Evolutionary conservation across 805 yeast genomes (phyloP).

Genomic region (Diddensiella santjacobensis): DNA sequence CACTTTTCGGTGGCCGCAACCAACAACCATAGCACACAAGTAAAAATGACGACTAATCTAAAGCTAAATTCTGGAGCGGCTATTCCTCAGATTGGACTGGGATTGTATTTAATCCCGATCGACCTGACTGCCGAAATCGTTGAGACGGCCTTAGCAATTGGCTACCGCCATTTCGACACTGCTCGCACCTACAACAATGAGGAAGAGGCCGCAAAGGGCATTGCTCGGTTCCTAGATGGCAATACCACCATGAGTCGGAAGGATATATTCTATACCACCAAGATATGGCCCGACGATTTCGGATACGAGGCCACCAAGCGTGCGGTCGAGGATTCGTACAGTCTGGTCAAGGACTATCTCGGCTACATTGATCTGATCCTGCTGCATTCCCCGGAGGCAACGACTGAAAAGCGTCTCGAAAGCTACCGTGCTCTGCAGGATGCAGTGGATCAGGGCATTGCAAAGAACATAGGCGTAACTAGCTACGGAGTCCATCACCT

Average conservation of each 20-base stretch:
- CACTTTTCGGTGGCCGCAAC: too few species aligned
- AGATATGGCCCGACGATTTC: slow-evolving; percentile 63
- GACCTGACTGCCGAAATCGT: slow-evolving; percentile 45
- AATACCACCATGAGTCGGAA: slow-evolving; percentile 56
- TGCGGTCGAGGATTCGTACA: slow-evolving; percentile 58
- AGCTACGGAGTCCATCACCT: slow-evolving; percentile 57
- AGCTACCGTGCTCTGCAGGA: slow-evolving; percentile 55
- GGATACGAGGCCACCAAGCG: slow-evolving; percentile 34
- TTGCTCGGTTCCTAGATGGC: slow-evolving; percentile 47
- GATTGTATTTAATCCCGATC: slow-evolving; percentile 51
- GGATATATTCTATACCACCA: slow-evolving; percentile 54
- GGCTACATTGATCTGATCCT: slow-evolving; percentile 64
- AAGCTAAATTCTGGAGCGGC: slow-evolving; percentile 4
- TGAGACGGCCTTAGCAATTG: slow-evolving; percentile 52
- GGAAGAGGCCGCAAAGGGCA: slow-evolving; percentile 55
- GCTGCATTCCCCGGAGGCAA: slow-evolving; percentile 50
- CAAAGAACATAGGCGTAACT: slow-evolving; percentile 58
- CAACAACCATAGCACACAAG: too few species aligned
- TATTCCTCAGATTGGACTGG: slow-evolving; percentile 21
- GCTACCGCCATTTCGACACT: slow-evolving; percentile 71
- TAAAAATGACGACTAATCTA: slow-evolving; percentile 23
- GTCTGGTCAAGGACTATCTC: slow-evolving; percentile 45
- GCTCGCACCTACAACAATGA: slow-evolving; percentile 67
- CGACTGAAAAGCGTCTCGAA: slow-evolving; percentile 37
- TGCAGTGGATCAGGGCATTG: slow-evolving; percentile 47